Percentiles rank a stretch among this genome's conserved stretches.
These are phyloP conservation scores for Penicillium sp. DNA, from an alignment of 2,329 filamentous ascomycete species.

Conservation along the genomic window DNA sequence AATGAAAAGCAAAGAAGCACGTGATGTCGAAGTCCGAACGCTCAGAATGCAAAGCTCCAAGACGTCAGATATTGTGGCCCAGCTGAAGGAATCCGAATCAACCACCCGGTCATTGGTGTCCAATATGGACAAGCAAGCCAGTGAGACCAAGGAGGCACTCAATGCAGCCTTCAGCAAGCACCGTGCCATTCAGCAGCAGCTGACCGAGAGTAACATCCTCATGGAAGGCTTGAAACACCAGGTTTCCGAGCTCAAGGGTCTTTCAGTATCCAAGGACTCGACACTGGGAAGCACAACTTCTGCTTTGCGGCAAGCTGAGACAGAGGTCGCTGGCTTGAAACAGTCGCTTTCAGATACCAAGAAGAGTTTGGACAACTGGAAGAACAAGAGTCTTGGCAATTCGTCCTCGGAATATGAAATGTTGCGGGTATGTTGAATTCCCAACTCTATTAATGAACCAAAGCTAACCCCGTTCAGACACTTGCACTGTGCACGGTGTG, in stretches of 20 bases:
- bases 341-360: conserved; percentile 73
- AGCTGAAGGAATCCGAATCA: conserved; percentile 86
- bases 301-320: conserved; percentile 60
- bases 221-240: conserved; percentile 74
- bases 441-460: not conserved
- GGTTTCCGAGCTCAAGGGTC: conserved; percentile 70
- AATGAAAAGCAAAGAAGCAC: conserved; percentile 87
- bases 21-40: conserved; percentile 75
- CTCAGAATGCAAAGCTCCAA: conserved; percentile 81
- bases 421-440: conserved; percentile 68
- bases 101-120: conserved; percentile 72
- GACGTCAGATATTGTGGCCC: conserved; percentile 88
- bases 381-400: conserved; percentile 76
- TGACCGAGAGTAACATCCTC: conserved; percentile 67
- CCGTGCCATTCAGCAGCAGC: conserved; percentile 70
- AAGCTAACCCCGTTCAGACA: conserved; percentile 48
- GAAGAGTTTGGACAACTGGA: conserved; percentile 84
- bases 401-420: conserved; percentile 80
- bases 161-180: conserved; percentile 69
- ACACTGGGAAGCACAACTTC: conserved; percentile 64
- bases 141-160: conserved; percentile 77
- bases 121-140: conserved; percentile 88
- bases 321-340: conserved; percentile 76
- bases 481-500: conserved; percentile 90
- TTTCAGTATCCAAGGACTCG: conserved; percentile 74